phyloP scores from a whole-genome alignment of 2,329 filamentous ascomycete genomes.

The Rhynchosporium agropyri region DNA sequence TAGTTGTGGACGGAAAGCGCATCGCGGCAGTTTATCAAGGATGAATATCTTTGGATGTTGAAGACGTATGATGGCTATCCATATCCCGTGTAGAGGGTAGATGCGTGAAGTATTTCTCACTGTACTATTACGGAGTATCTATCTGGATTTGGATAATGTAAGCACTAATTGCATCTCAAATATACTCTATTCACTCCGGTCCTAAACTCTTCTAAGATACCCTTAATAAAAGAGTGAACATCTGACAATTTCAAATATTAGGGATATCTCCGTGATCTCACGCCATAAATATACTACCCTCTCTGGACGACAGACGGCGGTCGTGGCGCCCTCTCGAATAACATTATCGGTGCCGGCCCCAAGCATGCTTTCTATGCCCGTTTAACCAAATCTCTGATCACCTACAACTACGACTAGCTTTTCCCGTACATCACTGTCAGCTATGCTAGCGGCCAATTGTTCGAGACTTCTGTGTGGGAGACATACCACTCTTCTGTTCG shows the following conservation, averaged over 20 bases:
- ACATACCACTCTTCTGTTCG: constrained; percentile 49
- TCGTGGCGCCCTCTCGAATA: constrained; percentile 52
- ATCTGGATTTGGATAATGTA: neutral
- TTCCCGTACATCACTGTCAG: constrained; percentile 77
- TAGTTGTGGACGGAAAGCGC: neutral
- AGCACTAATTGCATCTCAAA: neutral
- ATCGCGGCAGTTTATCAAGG: constrained; percentile 62
- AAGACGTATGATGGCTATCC: constrained; percentile 70
- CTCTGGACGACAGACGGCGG: constrained; percentile 62
- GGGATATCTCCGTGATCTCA: constrained; percentile 69
- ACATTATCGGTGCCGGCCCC: constrained; percentile 69
- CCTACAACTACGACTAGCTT: constrained; percentile 68
- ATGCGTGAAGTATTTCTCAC: constrained; percentile 75
- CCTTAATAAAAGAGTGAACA: too few relatives aligned
- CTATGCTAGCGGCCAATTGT: constrained; percentile 71
- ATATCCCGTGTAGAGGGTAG: constrained; percentile 72
- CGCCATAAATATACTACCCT: constrained; percentile 66
- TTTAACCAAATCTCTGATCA: constrained; percentile 63
- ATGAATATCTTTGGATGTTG: constrained; percentile 72
- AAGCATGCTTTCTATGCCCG: constrained; percentile 71
- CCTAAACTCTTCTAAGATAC: neutral
- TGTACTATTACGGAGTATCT: constrained; percentile 66
- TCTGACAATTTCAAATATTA: constrained; percentile 37
- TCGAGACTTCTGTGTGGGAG: constrained; percentile 71
- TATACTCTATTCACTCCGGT: neutral